Base-by-base conservation (phyloP, 2,329 filamentous ascomycete genomes). In the Nigrospora osmanthi region DNA sequence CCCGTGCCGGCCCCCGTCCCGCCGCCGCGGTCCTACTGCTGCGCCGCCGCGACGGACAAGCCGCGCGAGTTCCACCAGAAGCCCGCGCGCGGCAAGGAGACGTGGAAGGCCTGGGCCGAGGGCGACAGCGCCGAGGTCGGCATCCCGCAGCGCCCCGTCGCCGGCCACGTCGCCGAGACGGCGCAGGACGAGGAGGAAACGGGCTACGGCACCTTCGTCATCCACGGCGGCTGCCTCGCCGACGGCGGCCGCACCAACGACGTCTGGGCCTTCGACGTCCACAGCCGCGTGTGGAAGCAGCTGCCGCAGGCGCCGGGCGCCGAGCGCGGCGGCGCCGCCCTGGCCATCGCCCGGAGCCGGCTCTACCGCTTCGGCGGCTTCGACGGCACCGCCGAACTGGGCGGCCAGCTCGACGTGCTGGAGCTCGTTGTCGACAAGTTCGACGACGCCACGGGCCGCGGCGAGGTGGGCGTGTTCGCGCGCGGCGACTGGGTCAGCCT, bases 301-400 rank as follows among this genome's bases (percentile, higher is more conserved):
- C 71, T 87, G 13, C 73, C 83, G 0, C 62, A 77, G 9, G 87
- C 86, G 0, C 86, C 86, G 0, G 82, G 75, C 1, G 77, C 82
- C 9, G 67, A 77, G 0, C 74, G 87, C 40, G 81, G 81, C 17
- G 87, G 86, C 2, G 69, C 85, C 0, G 78, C 80, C 4, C 79
- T 94, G 23, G 78, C 82, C 1, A 74, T 83, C 43, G 73, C 73
- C 38, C 73, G 76, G 44, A 78, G 78, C 19, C 76, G 80, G 19
- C 62, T 95, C 7, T 94, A 84, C 65, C 76, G 88, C 28, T 90
- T 89, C 68, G 87, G 88, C 49, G 89, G 89, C 0, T 91, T 83
- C 54, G 85, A 91, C 60, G 87, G 85, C 1, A 68, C 73, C 38
- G 67, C 58, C 0, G 85, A 90, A 56, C 70, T 87, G 40, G 87